Conservation (phyloP, 768 basidiomycete species). For the Rhodocollybia butyracea region DNA sequence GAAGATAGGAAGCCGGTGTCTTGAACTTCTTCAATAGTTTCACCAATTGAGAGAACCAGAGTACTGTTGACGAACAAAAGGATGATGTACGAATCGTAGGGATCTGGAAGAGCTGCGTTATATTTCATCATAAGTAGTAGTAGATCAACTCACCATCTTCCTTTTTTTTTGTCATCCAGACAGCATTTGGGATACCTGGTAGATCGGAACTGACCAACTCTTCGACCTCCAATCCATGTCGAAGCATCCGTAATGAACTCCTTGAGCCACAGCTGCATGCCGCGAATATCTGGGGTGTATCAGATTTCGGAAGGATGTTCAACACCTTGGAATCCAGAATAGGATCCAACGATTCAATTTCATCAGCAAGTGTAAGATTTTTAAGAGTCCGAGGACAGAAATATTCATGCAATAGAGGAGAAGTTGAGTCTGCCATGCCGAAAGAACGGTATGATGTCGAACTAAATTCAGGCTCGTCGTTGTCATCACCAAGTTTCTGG, state of each 20-base stretch:
- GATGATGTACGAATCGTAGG: conserved; percentile 97
- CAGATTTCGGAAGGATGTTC: conserved; percentile 87
- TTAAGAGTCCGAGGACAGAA: conserved; percentile 87
- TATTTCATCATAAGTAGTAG: background rate
- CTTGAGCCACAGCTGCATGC: conserved; percentile 89
- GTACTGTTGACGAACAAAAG: conserved; percentile 98
- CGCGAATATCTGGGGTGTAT: conserved; percentile 94
- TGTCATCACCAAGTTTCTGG: conserved; percentile 97
- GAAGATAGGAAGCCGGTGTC: conserved; percentile 99
- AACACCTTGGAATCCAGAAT: conserved; percentile 90
- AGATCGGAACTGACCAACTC: conserved; percentile 94
- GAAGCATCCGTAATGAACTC: conserved; percentile 83
- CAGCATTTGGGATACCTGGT: conserved; percentile 96
- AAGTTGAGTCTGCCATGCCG: conserved; percentile 74
- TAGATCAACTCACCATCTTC: conserved; percentile 70
- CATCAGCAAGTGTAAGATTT: conserved; percentile 88
- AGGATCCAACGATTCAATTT: conserved; percentile 86
- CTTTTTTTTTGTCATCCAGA: conserved; percentile 93
- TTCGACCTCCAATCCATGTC: conserved; percentile 93
- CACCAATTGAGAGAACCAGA: conserved; percentile 92
- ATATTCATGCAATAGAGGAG: conserved; percentile 68
- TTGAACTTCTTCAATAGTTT: conserved; percentile 98
- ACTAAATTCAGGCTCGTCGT: conserved; percentile 87
- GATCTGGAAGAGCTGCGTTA: conserved; percentile 47
- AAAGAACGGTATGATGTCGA: conserved; percentile 82